Evolutionary conservation across 345 rosid genomes (phyloP).

Genomic region (Isatis tinctoria): DNA sequence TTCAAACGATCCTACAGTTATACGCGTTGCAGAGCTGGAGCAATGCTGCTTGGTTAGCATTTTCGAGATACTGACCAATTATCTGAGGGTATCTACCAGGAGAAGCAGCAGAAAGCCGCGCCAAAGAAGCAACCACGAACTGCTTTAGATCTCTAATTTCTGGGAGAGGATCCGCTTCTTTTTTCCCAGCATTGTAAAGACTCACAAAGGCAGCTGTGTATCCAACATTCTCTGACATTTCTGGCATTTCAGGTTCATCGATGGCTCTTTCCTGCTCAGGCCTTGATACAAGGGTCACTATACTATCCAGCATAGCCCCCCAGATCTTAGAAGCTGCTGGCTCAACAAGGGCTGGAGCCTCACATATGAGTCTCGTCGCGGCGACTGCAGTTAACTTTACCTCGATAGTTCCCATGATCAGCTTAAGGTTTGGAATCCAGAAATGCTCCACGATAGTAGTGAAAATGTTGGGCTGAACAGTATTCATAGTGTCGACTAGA

Average conservation of each 20-base stretch:
- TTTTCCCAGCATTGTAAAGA: constrained; percentile 87
- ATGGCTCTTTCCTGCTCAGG: constrained; percentile 78
- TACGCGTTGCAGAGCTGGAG: constrained; percentile 64
- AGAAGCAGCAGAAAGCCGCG: constrained; percentile 49
- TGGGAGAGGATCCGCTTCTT: constrained; percentile 82
- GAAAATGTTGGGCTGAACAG: constrained; percentile 69
- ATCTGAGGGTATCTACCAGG: constrained; percentile 82
- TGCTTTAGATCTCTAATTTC: constrained; percentile 77
- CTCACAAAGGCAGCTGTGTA: constrained; percentile 76
- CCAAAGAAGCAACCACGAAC: constrained; percentile 64
- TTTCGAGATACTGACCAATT: constrained; percentile 62
- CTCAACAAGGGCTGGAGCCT: constrained; percentile 63
- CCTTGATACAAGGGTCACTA: constrained; percentile 74
- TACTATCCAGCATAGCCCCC: constrained; percentile 85
- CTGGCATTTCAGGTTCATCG: constrained; percentile 93
- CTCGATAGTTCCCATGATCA: constrained; percentile 72
- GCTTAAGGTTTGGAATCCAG: constrained; percentile 84
- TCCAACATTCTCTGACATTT: constrained; percentile 71
- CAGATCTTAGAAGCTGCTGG: constrained; percentile 53
- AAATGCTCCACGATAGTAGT: constrained; percentile 64
- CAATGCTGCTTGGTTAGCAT: constrained; percentile 66
- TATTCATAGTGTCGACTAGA: constrained; percentile 73
- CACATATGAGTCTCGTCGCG: constrained; percentile 74
- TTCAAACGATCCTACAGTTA: constrained; percentile 52
- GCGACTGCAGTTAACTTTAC: constrained; percentile 79